phyloP scores from a whole-genome alignment of 163 green algal species.

The Coccomyxa subellipsoidea region DNA sequence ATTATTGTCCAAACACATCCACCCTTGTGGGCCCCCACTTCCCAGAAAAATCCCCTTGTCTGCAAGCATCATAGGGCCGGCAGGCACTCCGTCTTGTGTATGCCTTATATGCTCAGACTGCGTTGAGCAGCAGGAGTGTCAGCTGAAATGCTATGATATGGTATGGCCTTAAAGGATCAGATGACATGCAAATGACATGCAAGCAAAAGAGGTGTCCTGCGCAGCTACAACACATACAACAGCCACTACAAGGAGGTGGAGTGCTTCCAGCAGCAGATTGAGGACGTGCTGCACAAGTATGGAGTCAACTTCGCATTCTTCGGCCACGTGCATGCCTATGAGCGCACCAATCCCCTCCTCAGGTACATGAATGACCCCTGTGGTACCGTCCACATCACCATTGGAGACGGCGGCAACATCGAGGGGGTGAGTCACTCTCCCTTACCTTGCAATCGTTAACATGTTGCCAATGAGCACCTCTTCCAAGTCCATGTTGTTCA shows the following conservation, averaged over 20 bases:
- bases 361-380: constrained; percentile 37
- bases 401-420: constrained; percentile 76
- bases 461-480: too few relatives aligned
- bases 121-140: too few relatives aligned
- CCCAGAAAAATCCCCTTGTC: background rate
- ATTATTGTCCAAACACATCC: constrained; percentile 70
- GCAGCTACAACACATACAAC: constrained; percentile 21
- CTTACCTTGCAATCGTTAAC: background rate
- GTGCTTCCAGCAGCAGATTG: constrained; percentile 43
- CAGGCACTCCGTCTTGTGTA: too few relatives aligned
- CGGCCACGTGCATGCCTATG: constrained; percentile 73
- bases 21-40: constrained; percentile 55
- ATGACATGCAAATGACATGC: too few relatives aligned
- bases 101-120: too few relatives aligned
- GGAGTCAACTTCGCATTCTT: constrained; percentile 63
- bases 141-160: too few relatives aligned
- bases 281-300: constrained; percentile 52
- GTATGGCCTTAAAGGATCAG: too few relatives aligned
- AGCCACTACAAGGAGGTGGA: constrained; percentile 26
- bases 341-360: constrained; percentile 51
- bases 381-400: constrained; percentile 42
- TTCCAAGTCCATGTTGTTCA: too few relatives aligned
- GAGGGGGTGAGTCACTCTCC: constrained; percentile 43
- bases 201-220: background rate
- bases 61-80: background rate